These are phyloP conservation scores for Juglanconis oblonga DNA, from an alignment of 2,329 filamentous ascomycete genomes.

Conservation along the genomic window DNA sequence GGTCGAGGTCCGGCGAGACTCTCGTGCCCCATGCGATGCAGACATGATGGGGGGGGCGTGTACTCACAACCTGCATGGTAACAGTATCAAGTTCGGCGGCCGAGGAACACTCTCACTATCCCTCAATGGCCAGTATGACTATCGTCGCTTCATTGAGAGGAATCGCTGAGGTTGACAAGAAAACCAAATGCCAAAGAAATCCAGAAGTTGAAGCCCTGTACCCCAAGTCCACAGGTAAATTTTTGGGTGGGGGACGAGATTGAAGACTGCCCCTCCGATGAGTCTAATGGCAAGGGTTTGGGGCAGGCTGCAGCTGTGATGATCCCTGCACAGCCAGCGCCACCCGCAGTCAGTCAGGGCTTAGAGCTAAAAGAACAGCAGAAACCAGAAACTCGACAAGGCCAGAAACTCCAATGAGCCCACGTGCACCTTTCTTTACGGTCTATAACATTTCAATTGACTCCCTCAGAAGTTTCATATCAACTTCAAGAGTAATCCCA, in stretches of 20 bases:
- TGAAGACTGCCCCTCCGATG: neutral
- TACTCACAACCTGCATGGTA: conserved; percentile 35
- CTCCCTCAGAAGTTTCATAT: too few species aligned
- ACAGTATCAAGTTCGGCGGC: conserved; percentile 39
- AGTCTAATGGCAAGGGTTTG: neutral
- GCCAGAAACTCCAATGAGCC: too few species aligned
- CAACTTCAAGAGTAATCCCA: too few species aligned
- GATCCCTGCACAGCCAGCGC: too few species aligned
- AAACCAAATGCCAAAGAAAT: neutral
- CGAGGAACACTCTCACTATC: conserved; percentile 76
- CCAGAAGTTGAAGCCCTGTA: conserved; percentile 1
- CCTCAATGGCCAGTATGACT: conserved; percentile 72
- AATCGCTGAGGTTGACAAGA: neutral
- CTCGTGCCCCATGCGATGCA: conserved; percentile 5
- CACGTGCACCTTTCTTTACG: too few species aligned
- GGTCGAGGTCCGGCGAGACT: neutral
- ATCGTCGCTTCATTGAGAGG: conserved; percentile 60
- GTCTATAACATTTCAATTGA: too few species aligned
- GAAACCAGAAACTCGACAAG: too few species aligned
- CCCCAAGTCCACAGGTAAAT: conserved; percentile 16
- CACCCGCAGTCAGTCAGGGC: too few species aligned
- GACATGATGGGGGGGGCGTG: neutral
- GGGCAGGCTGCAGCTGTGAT: neutral
- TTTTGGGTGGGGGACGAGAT: conserved; percentile 20
- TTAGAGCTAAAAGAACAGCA: too few species aligned